These are phyloP conservation scores for Rhododendron ferrugineum DNA, from an alignment of 148 eudicot genomes.

Conservation along the genomic window DNA sequence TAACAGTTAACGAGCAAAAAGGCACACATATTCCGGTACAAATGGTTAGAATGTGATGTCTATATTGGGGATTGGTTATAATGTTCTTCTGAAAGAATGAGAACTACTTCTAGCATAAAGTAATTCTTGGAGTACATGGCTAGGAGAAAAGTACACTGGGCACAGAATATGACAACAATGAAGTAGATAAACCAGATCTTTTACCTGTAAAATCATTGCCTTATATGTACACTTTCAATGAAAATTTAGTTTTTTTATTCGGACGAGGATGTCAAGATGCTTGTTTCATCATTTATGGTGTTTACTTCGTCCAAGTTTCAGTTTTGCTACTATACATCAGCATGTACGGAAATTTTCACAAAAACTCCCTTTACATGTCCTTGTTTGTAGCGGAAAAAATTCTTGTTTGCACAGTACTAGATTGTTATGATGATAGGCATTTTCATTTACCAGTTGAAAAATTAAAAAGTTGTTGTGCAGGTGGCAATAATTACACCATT, in stretches of 20 bases:
- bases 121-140: not conserved
- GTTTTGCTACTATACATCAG: not conserved
- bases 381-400: not conserved
- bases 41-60: no score
- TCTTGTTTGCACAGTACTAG: not conserved
- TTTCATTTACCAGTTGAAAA: not conserved
- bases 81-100: no score
- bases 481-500: conserved; percentile 88
- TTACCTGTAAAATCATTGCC: not conserved
- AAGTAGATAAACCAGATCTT: not conserved
- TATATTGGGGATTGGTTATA: no score
- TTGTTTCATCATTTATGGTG: not conserved
- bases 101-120: no score
- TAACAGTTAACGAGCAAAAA: no score
- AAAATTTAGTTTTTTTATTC: no score
- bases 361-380: not conserved
- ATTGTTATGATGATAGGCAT: not conserved
- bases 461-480: conserved; percentile 31
- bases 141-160: not conserved
- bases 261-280: not conserved
- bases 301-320: not conserved
- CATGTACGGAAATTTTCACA: not conserved
- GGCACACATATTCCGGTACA: no score
- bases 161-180: not conserved
- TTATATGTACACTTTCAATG: not conserved